Conservation (phyloP, 148 eudicot genomes). For the Mesembryanthemum crystallinum region DNA sequence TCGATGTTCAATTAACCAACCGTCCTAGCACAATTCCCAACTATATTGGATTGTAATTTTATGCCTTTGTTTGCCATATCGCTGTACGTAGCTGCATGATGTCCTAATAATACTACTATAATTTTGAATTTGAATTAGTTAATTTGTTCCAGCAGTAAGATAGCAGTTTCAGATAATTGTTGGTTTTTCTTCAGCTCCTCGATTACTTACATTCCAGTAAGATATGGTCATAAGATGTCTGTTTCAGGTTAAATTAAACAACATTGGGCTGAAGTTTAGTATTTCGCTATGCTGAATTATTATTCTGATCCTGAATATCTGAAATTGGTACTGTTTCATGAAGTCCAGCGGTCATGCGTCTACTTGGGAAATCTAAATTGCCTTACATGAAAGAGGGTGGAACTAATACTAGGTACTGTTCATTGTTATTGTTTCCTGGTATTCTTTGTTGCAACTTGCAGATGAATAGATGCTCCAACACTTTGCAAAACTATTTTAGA, state of each 20-base stretch:
- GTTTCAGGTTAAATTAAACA: neutral
- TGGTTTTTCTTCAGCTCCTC: slow-evolving; percentile 11
- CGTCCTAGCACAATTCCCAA: slow-evolving; percentile 22
- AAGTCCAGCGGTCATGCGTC: neutral
- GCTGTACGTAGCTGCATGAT: neutral
- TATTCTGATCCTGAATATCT: neutral
- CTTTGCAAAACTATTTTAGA: too few species aligned
- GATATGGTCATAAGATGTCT: neutral
- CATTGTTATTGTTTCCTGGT: neutral
- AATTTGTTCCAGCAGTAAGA: neutral
- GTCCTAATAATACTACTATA: neutral
- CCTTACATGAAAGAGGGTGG: neutral
- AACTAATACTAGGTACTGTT: too few species aligned
- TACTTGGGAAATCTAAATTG: slow-evolving; percentile 10
- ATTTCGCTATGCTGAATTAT: too few species aligned
- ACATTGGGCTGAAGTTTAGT: neutral
- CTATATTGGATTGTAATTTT: neutral
- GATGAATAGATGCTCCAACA: too few species aligned
- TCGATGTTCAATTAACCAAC: slow-evolving; percentile 14
- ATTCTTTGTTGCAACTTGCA: too few species aligned
- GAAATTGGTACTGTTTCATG: neutral
- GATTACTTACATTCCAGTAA: neutral
- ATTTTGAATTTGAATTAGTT: slow-evolving; percentile 26
- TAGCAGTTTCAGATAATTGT: slow-evolving; percentile 2
- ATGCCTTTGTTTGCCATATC: slow-evolving; percentile 6